Percentiles rank a stretch among this genome's conserved stretches.
phyloP scores from a whole-genome alignment of 2,329 filamentous ascomycete genomes.

The Aschersonia sp. region DNA sequence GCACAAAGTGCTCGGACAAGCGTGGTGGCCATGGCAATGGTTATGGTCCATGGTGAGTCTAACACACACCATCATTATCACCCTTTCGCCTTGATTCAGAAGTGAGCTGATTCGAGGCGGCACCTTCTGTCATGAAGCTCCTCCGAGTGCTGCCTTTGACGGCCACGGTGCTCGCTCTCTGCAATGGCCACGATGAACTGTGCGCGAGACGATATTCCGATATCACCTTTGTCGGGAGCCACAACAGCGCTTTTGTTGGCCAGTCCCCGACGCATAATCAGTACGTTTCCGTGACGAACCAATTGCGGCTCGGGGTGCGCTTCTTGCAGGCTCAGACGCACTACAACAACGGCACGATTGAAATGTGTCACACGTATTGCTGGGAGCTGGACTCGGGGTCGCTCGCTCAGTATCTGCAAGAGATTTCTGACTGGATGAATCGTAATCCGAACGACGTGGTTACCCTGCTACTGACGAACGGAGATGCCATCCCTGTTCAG shows the following conservation, averaged over 20 bases:
- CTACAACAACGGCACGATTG: slow-evolving; percentile 30
- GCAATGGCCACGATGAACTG: slow-evolving; percentile 43
- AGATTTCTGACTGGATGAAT: slow-evolving; percentile 46
- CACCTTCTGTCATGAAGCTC: slow-evolving; percentile 6
- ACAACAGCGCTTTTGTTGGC: slow-evolving; percentile 52
- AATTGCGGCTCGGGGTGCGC: slow-evolving; percentile 47
- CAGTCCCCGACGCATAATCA: slow-evolving; percentile 41
- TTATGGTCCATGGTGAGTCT: slow-evolving; percentile 3
- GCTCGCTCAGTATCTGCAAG: slow-evolving; percentile 37
- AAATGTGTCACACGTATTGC: slow-evolving; percentile 54
- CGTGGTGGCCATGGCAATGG: not conserved
- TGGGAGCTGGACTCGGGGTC: slow-evolving; percentile 42
- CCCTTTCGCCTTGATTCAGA: not conserved
- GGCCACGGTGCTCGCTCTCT: slow-evolving; percentile 17
- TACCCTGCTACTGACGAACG: slow-evolving; percentile 48
- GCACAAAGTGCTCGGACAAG: slow-evolving; percentile 1
- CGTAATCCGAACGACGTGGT: slow-evolving; percentile 45
- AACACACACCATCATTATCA: not conserved
- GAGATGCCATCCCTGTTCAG: slow-evolving; percentile 38
- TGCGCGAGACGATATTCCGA: slow-evolving; percentile 44
- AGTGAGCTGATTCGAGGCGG: not conserved
- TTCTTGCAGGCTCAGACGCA: slow-evolving; percentile 53
- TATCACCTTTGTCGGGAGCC: slow-evolving; percentile 46
- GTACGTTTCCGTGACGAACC: slow-evolving; percentile 38
- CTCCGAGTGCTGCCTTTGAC: slow-evolving; percentile 8